A percentile compares a stretch with the other conserved stretches of the same genome.
phyloP scores from a whole-genome alignment of 2,329 filamentous ascomycete species.

The Sclerotinia spermophila region DNA sequence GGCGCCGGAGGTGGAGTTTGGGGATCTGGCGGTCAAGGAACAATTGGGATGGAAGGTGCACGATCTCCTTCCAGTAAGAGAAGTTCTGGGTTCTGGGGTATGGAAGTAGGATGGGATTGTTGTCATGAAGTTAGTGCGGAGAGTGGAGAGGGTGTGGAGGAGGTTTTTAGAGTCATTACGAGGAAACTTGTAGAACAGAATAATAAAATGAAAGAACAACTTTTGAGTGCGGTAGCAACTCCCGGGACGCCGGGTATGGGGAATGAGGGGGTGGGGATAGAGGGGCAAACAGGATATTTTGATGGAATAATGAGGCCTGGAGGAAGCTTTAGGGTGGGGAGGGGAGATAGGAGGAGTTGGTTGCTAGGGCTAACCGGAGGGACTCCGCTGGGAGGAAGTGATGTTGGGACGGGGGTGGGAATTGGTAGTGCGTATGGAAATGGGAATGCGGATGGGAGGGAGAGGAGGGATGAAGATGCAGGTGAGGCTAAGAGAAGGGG shows the following conservation, averaged over 20 bases:
- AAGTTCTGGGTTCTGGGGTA: conserved; percentile 80
- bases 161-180: conserved; percentile 89
- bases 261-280: conserved; percentile 29
- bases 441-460: background rate
- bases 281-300: conserved; percentile 40
- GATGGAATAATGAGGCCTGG: conserved; percentile 44
- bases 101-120: conserved; percentile 92
- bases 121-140: conserved; percentile 96
- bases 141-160: conserved; percentile 91
- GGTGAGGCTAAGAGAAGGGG: background rate
- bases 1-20: conserved; percentile 8
- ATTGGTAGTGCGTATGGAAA: background rate
- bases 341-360: conserved; percentile 62
- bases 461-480: background rate
- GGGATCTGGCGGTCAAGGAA: conserved; percentile 18
- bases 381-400: background rate
- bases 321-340: conserved; percentile 57
- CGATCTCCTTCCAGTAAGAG: conserved; percentile 61
- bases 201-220: conserved; percentile 51
- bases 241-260: conserved; percentile 40
- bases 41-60: conserved; percentile 46
- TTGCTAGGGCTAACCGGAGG: conserved; percentile 36
- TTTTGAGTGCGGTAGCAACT: conserved; percentile 44
- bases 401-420: background rate
- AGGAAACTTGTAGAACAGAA: conserved; percentile 77